Evolutionary conservation across 805 yeast genomes (phyloP).

Genomic region (Hemisphaericaspora nanyangensis): DNA sequence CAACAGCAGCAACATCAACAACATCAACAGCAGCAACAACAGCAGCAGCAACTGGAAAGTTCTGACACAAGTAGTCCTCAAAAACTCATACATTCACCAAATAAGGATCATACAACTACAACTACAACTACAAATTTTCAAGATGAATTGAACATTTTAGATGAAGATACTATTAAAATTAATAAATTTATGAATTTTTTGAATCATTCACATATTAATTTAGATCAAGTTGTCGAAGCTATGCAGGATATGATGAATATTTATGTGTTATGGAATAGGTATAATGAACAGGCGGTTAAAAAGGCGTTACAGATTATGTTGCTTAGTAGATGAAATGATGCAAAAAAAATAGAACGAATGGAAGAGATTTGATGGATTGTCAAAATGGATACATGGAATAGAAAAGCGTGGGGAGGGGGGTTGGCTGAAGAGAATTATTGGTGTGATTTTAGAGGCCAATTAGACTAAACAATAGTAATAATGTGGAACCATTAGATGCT

Average conservation of each 20-base stretch:
- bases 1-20: background rate
- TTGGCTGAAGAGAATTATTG: too few species aligned
- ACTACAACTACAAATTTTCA: slow-evolving; percentile 14
- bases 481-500: too few species aligned
- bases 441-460: too few species aligned
- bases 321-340: too few species aligned
- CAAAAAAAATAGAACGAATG: too few species aligned
- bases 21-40: background rate
- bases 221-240: slow-evolving; percentile 74
- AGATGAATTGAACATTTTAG: slow-evolving; percentile 20
- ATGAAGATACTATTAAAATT: slow-evolving; percentile 42
- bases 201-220: slow-evolving; percentile 71
- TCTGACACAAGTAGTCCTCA: too few species aligned
- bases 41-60: too few species aligned
- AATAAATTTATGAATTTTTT: slow-evolving; percentile 61
- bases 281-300: slow-evolving; percentile 62
- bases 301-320: slow-evolving; percentile 44
- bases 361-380: too few species aligned
- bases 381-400: too few species aligned
- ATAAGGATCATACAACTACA: background rate
- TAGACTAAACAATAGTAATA: too few species aligned
- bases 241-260: slow-evolving; percentile 80
- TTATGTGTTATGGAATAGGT: slow-evolving; percentile 84
- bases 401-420: too few species aligned
- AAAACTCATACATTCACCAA: background rate